phyloP scores from a whole-genome alignment of 768 basidiomycete species.

The Termitomyces sp. region DNA sequence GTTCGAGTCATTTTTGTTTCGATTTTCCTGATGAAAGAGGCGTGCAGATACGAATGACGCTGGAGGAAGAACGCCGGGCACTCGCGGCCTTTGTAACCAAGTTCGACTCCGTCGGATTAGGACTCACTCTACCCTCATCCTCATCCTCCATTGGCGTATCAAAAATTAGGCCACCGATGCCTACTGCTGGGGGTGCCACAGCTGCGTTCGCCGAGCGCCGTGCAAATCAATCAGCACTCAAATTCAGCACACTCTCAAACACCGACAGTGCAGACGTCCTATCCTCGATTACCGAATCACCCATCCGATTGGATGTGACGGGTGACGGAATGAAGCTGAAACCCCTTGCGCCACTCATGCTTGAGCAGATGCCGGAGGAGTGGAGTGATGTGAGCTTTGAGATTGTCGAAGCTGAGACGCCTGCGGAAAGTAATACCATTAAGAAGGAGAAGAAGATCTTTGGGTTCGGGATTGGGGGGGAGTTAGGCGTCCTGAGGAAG shows the following conservation, averaged over 20 bases:
- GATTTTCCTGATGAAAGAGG: neutral
- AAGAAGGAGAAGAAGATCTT: slow-evolving; percentile 10
- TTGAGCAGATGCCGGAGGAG: slow-evolving; percentile 59
- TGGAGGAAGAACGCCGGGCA: slow-evolving; percentile 77
- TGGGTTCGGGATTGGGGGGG: slow-evolving; percentile 7
- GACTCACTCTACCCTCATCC: slow-evolving; percentile 24
- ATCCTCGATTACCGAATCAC: slow-evolving; percentile 32
- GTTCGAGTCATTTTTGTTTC: neutral
- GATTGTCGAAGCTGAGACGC: slow-evolving; percentile 19
- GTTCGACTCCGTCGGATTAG: slow-evolving; percentile 71
- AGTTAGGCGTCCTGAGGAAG: slow-evolving; percentile 13
- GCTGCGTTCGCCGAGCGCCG: slow-evolving; percentile 47
- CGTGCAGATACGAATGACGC: slow-evolving; percentile 47
- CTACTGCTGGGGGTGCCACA: slow-evolving; percentile 47
- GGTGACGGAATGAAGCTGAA: slow-evolving; percentile 16
- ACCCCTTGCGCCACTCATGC: slow-evolving; percentile 41
- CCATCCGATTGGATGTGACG: slow-evolving; percentile 43
- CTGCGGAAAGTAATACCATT: slow-evolving; percentile 1
- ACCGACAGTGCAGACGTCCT: slow-evolving; percentile 3
- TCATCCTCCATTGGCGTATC: slow-evolving; percentile 24
- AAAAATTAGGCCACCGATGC: slow-evolving; percentile 46
- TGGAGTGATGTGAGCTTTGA: slow-evolving; percentile 56
- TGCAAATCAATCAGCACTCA: slow-evolving; percentile 21
- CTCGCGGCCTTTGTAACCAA: slow-evolving; percentile 78
- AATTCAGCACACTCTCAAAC: slow-evolving; percentile 7